Conservation (phyloP, 331 rosid species). For the Malus hybrid region DNA sequence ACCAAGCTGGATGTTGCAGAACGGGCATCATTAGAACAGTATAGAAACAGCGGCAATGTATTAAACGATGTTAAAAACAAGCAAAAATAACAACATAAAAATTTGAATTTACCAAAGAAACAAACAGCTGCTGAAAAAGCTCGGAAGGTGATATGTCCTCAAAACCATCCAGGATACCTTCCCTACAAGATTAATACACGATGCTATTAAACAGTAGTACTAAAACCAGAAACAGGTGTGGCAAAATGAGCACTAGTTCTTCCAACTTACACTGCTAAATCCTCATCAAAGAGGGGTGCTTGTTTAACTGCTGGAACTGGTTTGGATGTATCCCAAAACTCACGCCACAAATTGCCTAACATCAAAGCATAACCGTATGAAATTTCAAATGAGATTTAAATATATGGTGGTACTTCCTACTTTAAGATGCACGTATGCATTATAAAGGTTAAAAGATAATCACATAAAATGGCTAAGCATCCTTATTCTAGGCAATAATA, state of each 20-base stretch:
- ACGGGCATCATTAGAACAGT: constrained; percentile 28
- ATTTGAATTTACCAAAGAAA: constrained; percentile 67
- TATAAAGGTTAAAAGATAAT: neutral
- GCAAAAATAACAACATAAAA: neutral
- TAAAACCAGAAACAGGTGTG: neutral
- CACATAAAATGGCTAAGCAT: neutral
- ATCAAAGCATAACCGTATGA: neutral
- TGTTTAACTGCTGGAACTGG: constrained; percentile 94
- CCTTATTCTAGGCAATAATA: neutral
- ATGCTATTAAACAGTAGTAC: neutral
- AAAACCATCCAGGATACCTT: constrained; percentile 70
- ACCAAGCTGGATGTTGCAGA: constrained; percentile 68
- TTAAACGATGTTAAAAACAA: neutral
- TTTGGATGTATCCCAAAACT: constrained; percentile 89
- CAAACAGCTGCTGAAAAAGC: constrained; percentile 77
- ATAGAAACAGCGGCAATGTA: neutral
- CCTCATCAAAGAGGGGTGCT: constrained; percentile 94
- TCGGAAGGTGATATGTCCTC: constrained; percentile 79
- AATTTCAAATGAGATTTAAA: neutral
- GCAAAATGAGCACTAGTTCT: neutral
- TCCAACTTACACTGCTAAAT: constrained; percentile 83
- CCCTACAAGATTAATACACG: constrained; percentile 47
- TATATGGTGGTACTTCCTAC: neutral
- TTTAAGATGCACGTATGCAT: neutral
- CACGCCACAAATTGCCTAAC: constrained; percentile 93